Conservation (phyloP, 768 basidiomycete species). For the Tephrocybe rancida region DNA sequence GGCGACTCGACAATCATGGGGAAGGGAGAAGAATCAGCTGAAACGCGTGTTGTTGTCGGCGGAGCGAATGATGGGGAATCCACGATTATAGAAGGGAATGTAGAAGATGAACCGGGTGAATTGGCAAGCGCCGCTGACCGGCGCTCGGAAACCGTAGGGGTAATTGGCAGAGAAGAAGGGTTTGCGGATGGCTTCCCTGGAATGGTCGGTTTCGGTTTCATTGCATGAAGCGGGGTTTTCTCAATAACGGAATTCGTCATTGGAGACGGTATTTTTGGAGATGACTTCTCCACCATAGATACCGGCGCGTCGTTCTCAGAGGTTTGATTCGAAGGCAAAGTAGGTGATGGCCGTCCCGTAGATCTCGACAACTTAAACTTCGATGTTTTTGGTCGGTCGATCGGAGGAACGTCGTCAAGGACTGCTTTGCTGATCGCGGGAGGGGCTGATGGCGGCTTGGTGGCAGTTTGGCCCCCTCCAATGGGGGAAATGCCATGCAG, state of each 20-base stretch:
- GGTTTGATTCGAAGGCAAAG: constrained; percentile 7
- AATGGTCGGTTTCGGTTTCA: constrained; percentile 8
- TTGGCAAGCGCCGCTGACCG: background rate
- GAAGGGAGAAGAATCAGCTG: constrained; percentile 5
- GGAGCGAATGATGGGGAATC: constrained; percentile 42
- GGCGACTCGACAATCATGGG: constrained; percentile 20
- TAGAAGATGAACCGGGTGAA: constrained; percentile 6
- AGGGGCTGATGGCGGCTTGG: constrained; percentile 1
- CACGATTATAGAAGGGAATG: constrained; percentile 33
- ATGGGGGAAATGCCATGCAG: constrained; percentile 23
- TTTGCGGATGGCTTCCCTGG: constrained; percentile 37
- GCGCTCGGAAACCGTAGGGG: constrained; percentile 10
- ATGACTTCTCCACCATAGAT: constrained; percentile 29
- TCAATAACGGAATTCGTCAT: constrained; percentile 11
- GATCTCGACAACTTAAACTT: constrained; percentile 51
- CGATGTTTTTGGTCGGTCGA: constrained; percentile 41
- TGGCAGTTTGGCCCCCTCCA: background rate
- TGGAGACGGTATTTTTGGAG: constrained; percentile 31
- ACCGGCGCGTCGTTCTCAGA: constrained; percentile 24
- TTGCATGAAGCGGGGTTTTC: constrained; percentile 14
- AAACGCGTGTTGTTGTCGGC: constrained; percentile 8
- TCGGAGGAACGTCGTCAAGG: constrained; percentile 25
- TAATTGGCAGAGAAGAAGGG: constrained; percentile 3
- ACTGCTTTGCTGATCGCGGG: constrained; percentile 10
- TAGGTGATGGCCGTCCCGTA: constrained; percentile 25